These are phyloP conservation scores for Rhizopus microsporus DNA, from an alignment of 371 early-diverging fungal genomes.

Conservation along the genomic window DNA sequence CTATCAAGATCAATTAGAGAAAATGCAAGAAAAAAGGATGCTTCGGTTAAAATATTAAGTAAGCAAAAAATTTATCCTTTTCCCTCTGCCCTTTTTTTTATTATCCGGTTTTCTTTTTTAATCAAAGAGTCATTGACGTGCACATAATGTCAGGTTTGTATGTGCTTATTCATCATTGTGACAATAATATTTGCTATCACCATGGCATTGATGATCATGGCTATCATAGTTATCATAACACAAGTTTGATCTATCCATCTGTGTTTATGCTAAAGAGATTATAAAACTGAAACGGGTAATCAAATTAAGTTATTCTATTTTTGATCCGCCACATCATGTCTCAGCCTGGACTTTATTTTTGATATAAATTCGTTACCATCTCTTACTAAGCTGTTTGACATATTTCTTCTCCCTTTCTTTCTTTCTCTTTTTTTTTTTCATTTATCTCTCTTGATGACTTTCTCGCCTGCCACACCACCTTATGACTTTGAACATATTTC, in stretches of 20 bases:
- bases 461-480: slow-evolving; percentile 1
- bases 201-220: no score
- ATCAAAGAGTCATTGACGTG: no score
- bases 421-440: slow-evolving; percentile 7
- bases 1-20: no score
- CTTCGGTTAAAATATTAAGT: neutral
- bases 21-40: no score
- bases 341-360: slow-evolving; percentile 1
- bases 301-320: slow-evolving; percentile 4
- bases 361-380: slow-evolving; percentile 6
- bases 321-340: slow-evolving; percentile 10
- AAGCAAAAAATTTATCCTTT: neutral
- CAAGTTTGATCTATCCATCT: no score
- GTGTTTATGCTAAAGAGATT: no score
- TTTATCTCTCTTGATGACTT: neutral
- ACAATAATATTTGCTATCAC: no score
- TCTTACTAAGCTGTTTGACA: neutral
- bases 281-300: neutral
- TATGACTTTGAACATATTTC: neutral
- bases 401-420: slow-evolving; percentile 5
- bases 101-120: neutral
- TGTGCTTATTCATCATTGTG: no score
- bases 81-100: neutral
- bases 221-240: no score
- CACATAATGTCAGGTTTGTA: no score